phyloP scores from a whole-genome alignment of 139 green algal genomes.

The Tetraselmis striata region DNA sequence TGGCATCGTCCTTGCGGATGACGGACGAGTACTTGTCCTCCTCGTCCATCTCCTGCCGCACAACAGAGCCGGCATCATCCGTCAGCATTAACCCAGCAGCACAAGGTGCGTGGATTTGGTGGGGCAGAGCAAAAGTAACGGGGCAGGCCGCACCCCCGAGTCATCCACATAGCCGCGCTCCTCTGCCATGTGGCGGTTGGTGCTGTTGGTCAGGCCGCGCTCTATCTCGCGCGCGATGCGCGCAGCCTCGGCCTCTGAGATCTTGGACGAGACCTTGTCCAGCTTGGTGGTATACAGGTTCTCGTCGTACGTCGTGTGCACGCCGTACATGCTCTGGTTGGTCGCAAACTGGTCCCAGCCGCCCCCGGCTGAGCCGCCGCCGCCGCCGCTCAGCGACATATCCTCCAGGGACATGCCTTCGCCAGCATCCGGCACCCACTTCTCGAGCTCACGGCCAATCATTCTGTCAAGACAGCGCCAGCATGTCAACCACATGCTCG shows the following conservation, averaged over 20 bases:
- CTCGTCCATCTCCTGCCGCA: conserved; percentile 60
- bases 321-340: conserved; percentile 79
- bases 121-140: no score
- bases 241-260: conserved; percentile 59
- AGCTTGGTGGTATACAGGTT: conserved; percentile 76
- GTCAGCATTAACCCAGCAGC: neutral
- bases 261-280: conserved; percentile 42
- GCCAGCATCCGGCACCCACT: conserved; percentile 55
- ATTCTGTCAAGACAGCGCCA: neutral
- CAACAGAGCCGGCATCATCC: neutral
- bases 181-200: conserved; percentile 72
- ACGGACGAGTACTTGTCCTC: conserved; percentile 79
- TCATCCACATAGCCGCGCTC: conserved; percentile 68
- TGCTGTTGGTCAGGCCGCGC: conserved; percentile 7
- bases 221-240: conserved; percentile 81
- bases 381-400: neutral
- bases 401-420: conserved; percentile 33
- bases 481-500: neutral
- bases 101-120: no score
- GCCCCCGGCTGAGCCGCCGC: neutral
- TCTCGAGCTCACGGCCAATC: conserved; percentile 59
- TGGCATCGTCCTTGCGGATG: conserved; percentile 23
- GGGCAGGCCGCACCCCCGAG: conserved; percentile 32
- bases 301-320: conserved; percentile 70
- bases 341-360: conserved; percentile 89